phyloP scores from a whole-genome alignment of 345 rosid species.

The Gossypium turneri region DNA sequence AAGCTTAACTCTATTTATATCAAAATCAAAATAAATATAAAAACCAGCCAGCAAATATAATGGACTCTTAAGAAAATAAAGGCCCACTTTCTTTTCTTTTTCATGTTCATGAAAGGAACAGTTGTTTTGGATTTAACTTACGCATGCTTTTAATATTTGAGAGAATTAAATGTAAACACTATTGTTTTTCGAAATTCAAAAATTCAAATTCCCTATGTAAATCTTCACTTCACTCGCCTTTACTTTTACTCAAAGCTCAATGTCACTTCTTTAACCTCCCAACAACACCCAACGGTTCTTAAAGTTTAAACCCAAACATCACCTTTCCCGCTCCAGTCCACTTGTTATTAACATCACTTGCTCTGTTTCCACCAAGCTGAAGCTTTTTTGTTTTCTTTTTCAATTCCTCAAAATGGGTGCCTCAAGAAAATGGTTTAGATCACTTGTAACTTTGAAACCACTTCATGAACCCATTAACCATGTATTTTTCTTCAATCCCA shows the following conservation, averaged over 20 bases:
- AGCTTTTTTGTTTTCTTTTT: not conserved
- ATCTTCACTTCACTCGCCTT: not conserved
- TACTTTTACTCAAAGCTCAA: not conserved
- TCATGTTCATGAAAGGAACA: too few species aligned
- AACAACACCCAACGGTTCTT: not conserved
- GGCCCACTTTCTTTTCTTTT: not conserved
- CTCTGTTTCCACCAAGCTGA: constrained; percentile 16
- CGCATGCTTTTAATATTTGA: not conserved
- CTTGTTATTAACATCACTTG: not conserved
- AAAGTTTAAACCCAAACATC: not conserved
- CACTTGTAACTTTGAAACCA: constrained; percentile 48
- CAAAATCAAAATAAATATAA: too few species aligned
- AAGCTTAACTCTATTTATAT: too few species aligned
- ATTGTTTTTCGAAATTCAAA: constrained; percentile 43
- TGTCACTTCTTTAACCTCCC: not conserved
- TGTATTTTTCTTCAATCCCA: constrained; percentile 25
- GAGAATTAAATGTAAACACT: not conserved
- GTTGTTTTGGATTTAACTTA: too few species aligned
- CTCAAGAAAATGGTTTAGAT: constrained; percentile 73
- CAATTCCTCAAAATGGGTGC: constrained; percentile 47
- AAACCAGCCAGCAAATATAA: not conserved
- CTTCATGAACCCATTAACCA: constrained; percentile 30
- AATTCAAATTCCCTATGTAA: constrained; percentile 26
- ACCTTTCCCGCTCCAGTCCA: too few species aligned
- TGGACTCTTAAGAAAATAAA: not conserved